Conservation (phyloP, 352 stramenopile genomes). For the Pythium sp. region DNA sequence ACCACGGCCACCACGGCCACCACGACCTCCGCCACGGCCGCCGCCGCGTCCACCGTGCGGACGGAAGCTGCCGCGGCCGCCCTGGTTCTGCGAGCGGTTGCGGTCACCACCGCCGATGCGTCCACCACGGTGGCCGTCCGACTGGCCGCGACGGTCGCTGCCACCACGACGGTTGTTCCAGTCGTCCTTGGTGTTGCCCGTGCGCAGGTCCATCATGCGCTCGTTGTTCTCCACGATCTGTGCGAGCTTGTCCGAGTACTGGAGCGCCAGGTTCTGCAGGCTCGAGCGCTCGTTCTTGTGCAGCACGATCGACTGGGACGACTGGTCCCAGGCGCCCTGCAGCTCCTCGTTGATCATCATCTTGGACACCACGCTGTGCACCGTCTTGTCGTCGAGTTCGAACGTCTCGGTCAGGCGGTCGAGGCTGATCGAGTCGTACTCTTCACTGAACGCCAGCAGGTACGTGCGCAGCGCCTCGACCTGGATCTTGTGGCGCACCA, state of each 20-base stretch:
- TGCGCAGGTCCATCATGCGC: conserved; percentile 84
- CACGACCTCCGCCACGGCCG: conserved; percentile 35
- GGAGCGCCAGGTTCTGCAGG: conserved; percentile 94
- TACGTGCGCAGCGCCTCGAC: conserved; percentile 96
- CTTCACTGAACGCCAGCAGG: conserved; percentile 93
- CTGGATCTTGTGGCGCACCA: conserved; percentile 95
- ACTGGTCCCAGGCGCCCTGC: conserved; percentile 96
- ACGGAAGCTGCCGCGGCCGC: conserved; percentile 49
- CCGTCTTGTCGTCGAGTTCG: conserved; percentile 93
- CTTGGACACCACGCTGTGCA: conserved; percentile 98
- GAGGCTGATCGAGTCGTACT: conserved; percentile 96
- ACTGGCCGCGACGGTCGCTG: conserved; percentile 30
- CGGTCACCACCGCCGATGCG: conserved; percentile 27
- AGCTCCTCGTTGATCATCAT: conserved; percentile 99
- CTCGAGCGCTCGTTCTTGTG: conserved; percentile 93
- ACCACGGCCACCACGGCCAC: conserved; percentile 25
- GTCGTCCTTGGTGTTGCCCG: conserved; percentile 62
- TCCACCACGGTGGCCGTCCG: conserved; percentile 25
- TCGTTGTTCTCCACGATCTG: conserved; percentile 90
- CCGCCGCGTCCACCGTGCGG: conserved; percentile 46
- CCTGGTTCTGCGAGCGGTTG: conserved; percentile 26
- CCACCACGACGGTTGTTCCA: conserved; percentile 54
- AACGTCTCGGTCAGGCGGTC: conserved; percentile 97
- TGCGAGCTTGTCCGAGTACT: conserved; percentile 95
- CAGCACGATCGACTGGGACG: conserved; percentile 95